Percentiles rank a stretch among this genome's conserved stretches.
Evolutionary conservation across 352 stramenopile species (phyloP).

Genomic region (Pythium phragmitis): DNA sequence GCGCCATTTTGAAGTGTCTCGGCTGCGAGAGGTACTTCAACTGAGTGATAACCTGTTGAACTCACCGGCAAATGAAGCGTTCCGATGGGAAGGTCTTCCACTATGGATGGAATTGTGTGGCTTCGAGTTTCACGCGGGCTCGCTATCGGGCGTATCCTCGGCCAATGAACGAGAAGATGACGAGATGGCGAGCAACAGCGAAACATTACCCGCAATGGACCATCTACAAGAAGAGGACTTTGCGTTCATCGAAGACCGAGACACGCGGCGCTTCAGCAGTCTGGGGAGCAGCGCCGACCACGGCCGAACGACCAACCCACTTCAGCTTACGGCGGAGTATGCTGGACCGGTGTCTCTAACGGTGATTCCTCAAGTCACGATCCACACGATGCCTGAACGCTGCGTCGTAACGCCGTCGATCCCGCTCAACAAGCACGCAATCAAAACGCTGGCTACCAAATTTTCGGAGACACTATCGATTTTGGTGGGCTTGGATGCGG

Average conservation of each 20-base stretch:
- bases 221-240: constrained; percentile 65
- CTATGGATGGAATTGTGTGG: constrained; percentile 70
- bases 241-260: constrained; percentile 76
- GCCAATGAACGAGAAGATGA: constrained; percentile 10
- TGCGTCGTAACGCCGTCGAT: constrained; percentile 66
- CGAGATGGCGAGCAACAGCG: background rate
- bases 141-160: constrained; percentile 9
- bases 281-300: constrained; percentile 52
- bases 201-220: constrained; percentile 6
- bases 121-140: constrained; percentile 56
- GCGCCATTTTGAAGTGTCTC: constrained; percentile 69
- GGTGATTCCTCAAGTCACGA: constrained; percentile 51
- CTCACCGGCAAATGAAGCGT: constrained; percentile 24
- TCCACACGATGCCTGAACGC: constrained; percentile 37
- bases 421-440: constrained; percentile 54
- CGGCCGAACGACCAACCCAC: constrained; percentile 36
- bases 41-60: constrained; percentile 67
- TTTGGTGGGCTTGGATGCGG: constrained; percentile 69
- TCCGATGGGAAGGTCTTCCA: constrained; percentile 47
- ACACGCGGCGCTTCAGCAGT: constrained; percentile 61
- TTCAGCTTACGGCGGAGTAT: constrained; percentile 47
- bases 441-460: constrained; percentile 71
- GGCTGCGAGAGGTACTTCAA: constrained; percentile 63
- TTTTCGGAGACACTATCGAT: constrained; percentile 85
- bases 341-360: constrained; percentile 49